Base-by-base conservation (phyloP, 371 early-diverging fungal genomes). In the Mucor velutinosus region DNA sequence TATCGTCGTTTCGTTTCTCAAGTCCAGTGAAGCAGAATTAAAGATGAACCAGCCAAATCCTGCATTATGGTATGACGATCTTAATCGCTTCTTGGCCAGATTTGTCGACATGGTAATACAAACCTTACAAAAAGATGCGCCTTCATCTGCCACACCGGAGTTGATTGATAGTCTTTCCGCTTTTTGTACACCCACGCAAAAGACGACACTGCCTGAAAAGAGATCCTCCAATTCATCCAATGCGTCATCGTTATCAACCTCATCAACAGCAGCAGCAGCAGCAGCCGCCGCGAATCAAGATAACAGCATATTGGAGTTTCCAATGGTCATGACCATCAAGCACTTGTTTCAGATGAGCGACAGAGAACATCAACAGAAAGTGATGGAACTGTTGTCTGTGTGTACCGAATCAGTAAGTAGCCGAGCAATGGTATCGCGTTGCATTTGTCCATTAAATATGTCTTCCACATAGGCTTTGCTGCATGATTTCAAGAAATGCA, bases 51-150 rank as follows among this genome's bases (percentile, higher is more conserved):
- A 68, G 30, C 68, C 72, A 0, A 69, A 69, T 7, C 69, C 70
- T 17, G 68, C 73, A 2, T 62, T 69, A 12, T 69, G 70, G 71
- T 72, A 74, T 30, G 78, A 70, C 5, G 70, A 79, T 45, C 71
- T 80, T 1, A 76, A 75, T 37, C 60, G 51, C n/a, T 73, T 74
- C 37, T 72, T 80, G 15, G 65, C 78, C 6, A 56, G 51, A 41
- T 82, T 76, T 59, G 73, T 76, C 23, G 76, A 75, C n/a, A 37
- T 82, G 19, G 70, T 82, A n/a, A 78, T 73, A 19, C 66, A 70
- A 17, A 81, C 84, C 3, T 49, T 83, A 10, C 70, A 76, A 64
- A 72, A 83, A 62, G 81, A 81, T 45, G 73, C 78, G 0, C 78
- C 79, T 2, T 64, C 72, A 2, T 61, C 72, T 15, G 78, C 76